A percentile compares a stretch with the other conserved stretches of the same genome.
phyloP scores from a whole-genome alignment of 306 rosid species.

The Quercus wislizeni region DNA sequence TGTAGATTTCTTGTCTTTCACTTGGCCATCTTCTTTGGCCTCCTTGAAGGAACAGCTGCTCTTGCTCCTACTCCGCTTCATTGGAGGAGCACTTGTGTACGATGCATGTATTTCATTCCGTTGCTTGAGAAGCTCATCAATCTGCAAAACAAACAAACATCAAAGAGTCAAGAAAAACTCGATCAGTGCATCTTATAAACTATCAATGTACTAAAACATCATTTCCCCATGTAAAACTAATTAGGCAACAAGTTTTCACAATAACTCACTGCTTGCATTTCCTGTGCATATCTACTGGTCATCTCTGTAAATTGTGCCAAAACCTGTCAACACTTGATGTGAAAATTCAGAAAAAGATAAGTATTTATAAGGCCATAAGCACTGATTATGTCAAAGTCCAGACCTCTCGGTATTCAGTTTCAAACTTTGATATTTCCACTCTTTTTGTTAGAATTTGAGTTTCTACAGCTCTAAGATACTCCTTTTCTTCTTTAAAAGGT shows the following conservation, averaged over 20 bases:
- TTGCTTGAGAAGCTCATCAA: constrained; percentile 84
- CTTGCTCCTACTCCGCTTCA: constrained; percentile 70
- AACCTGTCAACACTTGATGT: constrained; percentile 53
- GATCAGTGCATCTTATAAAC: neutral
- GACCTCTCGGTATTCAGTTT: constrained; percentile 95
- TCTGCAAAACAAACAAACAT: constrained; percentile 44
- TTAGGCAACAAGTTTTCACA: neutral
- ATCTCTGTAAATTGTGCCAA: constrained; percentile 90
- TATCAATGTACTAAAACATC: neutral
- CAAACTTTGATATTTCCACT: constrained; percentile 91
- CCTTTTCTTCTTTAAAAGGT: constrained; percentile 72
- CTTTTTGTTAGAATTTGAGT: constrained; percentile 80
- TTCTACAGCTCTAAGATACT: constrained; percentile 67
- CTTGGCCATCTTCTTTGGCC: constrained; percentile 63
- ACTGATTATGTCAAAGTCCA: constrained; percentile 19
- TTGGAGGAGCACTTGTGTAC: constrained; percentile 63
- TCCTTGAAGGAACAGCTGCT: constrained; percentile 65
- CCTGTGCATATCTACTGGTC: constrained; percentile 88
- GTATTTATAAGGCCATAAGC: constrained; percentile 7
- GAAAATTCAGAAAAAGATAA: constrained; percentile 8
- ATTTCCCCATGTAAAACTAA: neutral
- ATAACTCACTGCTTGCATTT: constrained; percentile 84
- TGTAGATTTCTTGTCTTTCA: constrained; percentile 58
- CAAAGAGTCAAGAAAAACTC: neutral
- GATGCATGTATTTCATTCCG: constrained; percentile 89